phyloP scores from a whole-genome alignment of 441 rosid species.

The Gossypium davidsonii region DNA sequence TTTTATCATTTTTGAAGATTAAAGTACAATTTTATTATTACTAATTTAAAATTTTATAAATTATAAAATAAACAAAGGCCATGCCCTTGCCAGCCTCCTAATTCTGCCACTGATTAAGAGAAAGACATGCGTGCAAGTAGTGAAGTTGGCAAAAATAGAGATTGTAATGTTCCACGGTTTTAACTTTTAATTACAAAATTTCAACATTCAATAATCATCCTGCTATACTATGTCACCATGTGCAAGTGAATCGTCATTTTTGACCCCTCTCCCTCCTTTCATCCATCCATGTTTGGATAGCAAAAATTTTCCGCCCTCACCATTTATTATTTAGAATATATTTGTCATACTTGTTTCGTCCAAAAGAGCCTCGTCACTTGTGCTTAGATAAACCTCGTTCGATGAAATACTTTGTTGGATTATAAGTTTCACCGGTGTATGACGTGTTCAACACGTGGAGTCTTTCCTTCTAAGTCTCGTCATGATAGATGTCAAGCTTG shows the following conservation, averaged over 20 bases:
- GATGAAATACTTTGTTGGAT: no score
- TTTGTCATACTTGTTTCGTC: no score
- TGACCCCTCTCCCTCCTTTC: background rate
- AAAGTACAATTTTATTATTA: no score
- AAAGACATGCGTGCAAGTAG: background rate
- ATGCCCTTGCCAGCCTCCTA: rapidly evolving
- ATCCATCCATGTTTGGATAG: background rate
- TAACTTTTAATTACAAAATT: background rate
- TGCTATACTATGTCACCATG: background rate
- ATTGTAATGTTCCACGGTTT: background rate
- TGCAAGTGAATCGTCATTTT: background rate
- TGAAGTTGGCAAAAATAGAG: background rate
- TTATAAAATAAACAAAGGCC: no score
- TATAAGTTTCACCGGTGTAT: no score
- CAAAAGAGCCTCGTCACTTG: no score
- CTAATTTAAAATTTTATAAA: no score
- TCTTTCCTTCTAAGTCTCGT: no score
- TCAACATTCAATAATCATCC: background rate
- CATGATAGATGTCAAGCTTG: no score
- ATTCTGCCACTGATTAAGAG: background rate
- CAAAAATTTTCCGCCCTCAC: background rate
- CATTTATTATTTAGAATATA: no score
- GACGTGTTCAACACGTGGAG: no score
- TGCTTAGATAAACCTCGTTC: no score
- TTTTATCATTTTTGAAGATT: rapidly evolving